A percentile compares a stretch with the other conserved stretches of the same genome.
Evolutionary conservation across 306 rosid genomes (phyloP).

Genomic region (Medicago truncatula): DNA sequence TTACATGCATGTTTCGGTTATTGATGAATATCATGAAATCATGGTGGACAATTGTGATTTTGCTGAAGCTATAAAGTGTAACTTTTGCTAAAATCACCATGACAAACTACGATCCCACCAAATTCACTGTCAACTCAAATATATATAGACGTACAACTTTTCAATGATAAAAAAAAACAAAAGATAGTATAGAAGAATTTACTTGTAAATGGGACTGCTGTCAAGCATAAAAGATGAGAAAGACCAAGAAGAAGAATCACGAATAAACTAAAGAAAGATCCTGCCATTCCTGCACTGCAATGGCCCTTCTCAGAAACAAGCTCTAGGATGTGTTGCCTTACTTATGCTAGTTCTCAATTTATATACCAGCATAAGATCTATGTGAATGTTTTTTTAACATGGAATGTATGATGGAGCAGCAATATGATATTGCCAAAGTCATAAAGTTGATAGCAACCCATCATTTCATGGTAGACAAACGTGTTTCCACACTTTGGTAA

Average conservation of each 20-base stretch:
- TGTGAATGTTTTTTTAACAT: slow-evolving; percentile 32
- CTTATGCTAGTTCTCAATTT: slow-evolving; percentile 52
- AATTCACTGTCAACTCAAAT: too few relatives aligned
- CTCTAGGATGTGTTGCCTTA: slow-evolving; percentile 32
- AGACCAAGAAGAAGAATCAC: slow-evolving; percentile 61
- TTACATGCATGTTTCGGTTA: not conserved
- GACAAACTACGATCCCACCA: too few relatives aligned
- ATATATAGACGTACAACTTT: not conserved
- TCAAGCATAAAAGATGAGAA: slow-evolving; percentile 58
- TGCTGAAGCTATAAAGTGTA: not conserved
- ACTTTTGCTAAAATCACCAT: too few relatives aligned
- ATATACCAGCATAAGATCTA: slow-evolving; percentile 46
- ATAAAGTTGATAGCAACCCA: slow-evolving; percentile 57
- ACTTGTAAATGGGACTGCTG: slow-evolving; percentile 83
- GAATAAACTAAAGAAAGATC: slow-evolving; percentile 58
- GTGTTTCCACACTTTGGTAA: slow-evolving; percentile 43
- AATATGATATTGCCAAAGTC: slow-evolving; percentile 43
- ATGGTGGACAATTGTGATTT: not conserved
- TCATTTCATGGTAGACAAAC: slow-evolving; percentile 44
- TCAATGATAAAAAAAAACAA: not conserved
- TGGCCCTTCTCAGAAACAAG: slow-evolving; percentile 35
- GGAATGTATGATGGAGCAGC: slow-evolving; percentile 32
- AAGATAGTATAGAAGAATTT: slow-evolving; percentile 26
- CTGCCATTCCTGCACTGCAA: slow-evolving; percentile 48
- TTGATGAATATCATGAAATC: not conserved